phyloP scores from a whole-genome alignment of 129 eudicot species.

The Chrysanthemum lavandulifolium region DNA sequence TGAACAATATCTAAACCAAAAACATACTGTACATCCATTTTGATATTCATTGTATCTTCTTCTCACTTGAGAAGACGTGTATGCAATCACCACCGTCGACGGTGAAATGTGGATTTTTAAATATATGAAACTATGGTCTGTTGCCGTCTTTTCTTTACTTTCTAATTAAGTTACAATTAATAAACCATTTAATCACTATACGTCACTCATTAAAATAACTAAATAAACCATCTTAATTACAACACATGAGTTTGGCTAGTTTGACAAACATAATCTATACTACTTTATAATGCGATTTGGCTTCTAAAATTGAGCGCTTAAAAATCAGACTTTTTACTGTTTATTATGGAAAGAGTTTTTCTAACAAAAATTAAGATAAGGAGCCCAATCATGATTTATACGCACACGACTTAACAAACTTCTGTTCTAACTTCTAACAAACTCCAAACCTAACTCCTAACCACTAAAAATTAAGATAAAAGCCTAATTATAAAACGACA shows the following conservation, averaged over 20 bases:
- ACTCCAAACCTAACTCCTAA: too few relatives aligned
- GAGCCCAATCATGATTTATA: too few relatives aligned
- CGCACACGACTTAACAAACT: too few relatives aligned
- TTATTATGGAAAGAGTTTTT: too few relatives aligned
- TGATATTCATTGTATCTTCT: neutral
- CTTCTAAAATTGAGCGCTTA: too few relatives aligned
- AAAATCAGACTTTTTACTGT: too few relatives aligned
- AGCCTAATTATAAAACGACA: too few relatives aligned
- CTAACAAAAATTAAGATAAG: too few relatives aligned
- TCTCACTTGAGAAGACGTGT: neutral
- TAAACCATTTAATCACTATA: neutral
- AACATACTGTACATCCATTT: neutral
- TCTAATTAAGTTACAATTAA: neutral
- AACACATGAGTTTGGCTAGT: neutral
- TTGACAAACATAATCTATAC: neutral
- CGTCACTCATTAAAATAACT: neutral
- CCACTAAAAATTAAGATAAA: too few relatives aligned
- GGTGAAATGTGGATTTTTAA: neutral
- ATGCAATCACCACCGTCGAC: neutral
- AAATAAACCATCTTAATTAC: neutral
- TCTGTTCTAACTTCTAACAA: too few relatives aligned
- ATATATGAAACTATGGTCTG: neutral
- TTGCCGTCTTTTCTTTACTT: neutral
- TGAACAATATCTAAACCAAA: too few relatives aligned
- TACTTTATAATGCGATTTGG: too few relatives aligned